Percentiles rank a stretch among this genome's conserved stretches.
Evolutionary conservation across 768 basidiomycete species (phyloP).

Genomic region (Trametes gibbosa): DNA sequence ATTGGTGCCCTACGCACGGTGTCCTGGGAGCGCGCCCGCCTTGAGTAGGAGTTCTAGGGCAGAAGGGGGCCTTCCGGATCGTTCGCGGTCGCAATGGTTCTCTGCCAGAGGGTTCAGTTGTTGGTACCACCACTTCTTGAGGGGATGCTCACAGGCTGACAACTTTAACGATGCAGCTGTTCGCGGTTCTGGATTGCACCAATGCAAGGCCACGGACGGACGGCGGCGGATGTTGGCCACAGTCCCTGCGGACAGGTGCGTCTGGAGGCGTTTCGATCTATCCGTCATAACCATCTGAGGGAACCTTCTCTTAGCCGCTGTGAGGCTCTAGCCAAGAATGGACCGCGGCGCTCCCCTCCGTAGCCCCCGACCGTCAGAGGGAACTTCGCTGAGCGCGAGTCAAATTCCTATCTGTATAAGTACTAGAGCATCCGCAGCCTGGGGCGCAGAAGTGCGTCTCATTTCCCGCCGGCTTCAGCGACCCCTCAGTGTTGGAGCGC

Average conservation of each 20-base stretch:
- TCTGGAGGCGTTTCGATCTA: constrained; percentile 1
- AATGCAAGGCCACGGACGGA: too few species aligned
- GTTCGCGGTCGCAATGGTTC: too few species aligned
- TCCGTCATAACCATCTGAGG: background rate
- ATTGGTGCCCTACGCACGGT: too few species aligned
- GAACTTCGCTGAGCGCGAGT: background rate
- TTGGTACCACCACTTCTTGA: too few species aligned
- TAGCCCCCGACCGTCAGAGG: constrained; percentile 1
- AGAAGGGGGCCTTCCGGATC: too few species aligned
- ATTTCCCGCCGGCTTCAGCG: background rate
- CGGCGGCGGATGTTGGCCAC: too few species aligned
- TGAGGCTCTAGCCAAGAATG: background rate
- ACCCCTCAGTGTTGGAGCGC: background rate
- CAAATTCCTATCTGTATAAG: constrained; percentile 9
- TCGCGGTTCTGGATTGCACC: too few species aligned
- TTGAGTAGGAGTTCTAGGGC: too few species aligned
- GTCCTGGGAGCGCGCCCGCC: too few species aligned
- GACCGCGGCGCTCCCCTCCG: background rate
- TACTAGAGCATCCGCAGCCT: background rate
- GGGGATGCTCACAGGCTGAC: background rate
- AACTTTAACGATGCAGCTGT: background rate
- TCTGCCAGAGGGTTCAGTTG: too few species aligned
- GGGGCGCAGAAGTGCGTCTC: background rate
- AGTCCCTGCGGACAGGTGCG: background rate
- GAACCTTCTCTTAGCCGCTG: constrained; percentile 3